Evolutionary conservation across 768 basidiomycete species (phyloP).

Genomic region (Clavaria fumosa): DNA sequence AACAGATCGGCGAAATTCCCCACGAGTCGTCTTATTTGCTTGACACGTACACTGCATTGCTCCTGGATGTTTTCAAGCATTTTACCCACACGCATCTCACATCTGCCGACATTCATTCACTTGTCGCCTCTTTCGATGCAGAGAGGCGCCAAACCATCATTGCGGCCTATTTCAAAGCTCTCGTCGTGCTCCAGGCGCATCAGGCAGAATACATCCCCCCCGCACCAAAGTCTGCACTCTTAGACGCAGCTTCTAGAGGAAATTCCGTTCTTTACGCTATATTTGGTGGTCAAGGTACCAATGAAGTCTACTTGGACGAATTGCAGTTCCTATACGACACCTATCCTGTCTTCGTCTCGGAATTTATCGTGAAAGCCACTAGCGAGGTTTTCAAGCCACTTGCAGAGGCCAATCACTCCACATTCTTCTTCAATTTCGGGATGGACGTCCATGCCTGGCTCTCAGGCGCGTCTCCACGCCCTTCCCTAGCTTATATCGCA

Average conservation of each 20-base stretch:
- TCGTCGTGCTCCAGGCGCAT: constrained; percentile 49
- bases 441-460: constrained; percentile 81
- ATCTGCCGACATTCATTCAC: constrained; percentile 64
- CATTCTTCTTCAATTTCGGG: constrained; percentile 61
- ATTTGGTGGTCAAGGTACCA: constrained; percentile 96
- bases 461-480: constrained; percentile 48
- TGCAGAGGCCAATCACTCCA: constrained; percentile 34
- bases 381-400: constrained; percentile 57
- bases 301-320: constrained; percentile 97
- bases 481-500: constrained; percentile 73
- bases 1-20: constrained; percentile 40
- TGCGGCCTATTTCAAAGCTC: constrained; percentile 62
- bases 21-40: constrained; percentile 31
- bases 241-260: constrained; percentile 43
- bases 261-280: constrained; percentile 75
- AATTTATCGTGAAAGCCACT: constrained; percentile 53
- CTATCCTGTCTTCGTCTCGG: constrained; percentile 73
- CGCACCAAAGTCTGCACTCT: constrained; percentile 49
- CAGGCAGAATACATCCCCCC: constrained; percentile 39
- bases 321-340: constrained; percentile 82
- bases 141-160: constrained; percentile 68
- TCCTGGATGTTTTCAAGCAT: constrained; percentile 58
- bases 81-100: constrained; percentile 67
- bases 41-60: constrained; percentile 50
- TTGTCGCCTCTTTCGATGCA: constrained; percentile 58